These are phyloP conservation scores for Candida silvicultrix DNA, from an alignment of 805 yeast genomes.

Conservation along the genomic window DNA sequence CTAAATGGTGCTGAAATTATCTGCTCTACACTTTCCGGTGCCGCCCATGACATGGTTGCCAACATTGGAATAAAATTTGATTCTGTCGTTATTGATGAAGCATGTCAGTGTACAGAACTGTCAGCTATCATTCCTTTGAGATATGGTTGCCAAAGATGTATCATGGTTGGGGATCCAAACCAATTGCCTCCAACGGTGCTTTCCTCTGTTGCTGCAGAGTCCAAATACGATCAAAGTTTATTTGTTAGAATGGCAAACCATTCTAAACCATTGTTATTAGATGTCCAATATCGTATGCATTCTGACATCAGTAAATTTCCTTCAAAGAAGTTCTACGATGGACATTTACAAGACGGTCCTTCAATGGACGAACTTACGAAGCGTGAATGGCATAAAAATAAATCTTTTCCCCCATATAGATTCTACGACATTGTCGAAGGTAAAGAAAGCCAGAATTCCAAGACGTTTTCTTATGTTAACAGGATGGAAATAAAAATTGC, in stretches of 20 bases:
- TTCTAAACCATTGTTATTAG: conserved; percentile 56
- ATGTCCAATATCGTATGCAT: conserved; percentile 97
- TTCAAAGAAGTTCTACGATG: conserved; percentile 71
- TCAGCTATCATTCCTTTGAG: conserved; percentile 88
- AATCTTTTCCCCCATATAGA: conserved; percentile 63
- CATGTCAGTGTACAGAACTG: conserved; percentile 93
- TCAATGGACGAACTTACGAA: conserved; percentile 53
- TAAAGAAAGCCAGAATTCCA: conserved; percentile 55
- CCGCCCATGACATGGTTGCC: conserved; percentile 84
- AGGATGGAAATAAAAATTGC: conserved; percentile 67
- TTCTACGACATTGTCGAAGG: conserved; percentile 69
- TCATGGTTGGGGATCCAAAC: conserved; percentile 98
- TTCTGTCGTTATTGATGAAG: conserved; percentile 92
- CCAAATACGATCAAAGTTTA: conserved; percentile 81
- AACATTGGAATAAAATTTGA: conserved; percentile 73
- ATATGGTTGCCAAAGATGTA: conserved; percentile 84
- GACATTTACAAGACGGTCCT: conserved; percentile 70
- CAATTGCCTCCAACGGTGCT: conserved; percentile 96
- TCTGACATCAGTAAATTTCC: conserved; percentile 88
- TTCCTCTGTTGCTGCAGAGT: conserved; percentile 78
- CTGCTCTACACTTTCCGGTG: conserved; percentile 88
- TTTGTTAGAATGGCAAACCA: conserved; percentile 88
- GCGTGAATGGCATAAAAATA: conserved; percentile 68
- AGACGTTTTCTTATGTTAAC: conserved; percentile 69
- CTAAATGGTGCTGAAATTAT: conserved; percentile 74